phyloP scores from a whole-genome alignment of 352 stramenopile species.

The Pythium insidiosum region DNA sequence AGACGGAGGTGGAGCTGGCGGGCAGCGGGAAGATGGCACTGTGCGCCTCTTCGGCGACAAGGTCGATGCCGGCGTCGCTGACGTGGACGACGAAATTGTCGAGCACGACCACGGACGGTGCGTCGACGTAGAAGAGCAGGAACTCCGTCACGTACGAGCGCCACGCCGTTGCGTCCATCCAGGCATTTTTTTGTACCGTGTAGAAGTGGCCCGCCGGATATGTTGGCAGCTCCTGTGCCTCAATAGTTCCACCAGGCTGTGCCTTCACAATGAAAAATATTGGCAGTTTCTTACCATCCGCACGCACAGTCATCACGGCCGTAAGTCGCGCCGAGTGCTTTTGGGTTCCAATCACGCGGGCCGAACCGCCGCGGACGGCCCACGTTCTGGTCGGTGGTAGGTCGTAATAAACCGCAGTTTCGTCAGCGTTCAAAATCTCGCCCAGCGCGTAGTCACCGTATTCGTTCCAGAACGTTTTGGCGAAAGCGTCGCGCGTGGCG shows the following conservation, averaged over 20 bases:
- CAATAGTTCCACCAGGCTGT: constrained; percentile 6
- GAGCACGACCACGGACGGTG: constrained; percentile 5
- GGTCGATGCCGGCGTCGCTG: too few species aligned
- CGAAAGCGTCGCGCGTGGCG: neutral
- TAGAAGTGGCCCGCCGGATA: constrained; percentile 12
- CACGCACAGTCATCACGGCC: constrained; percentile 8
- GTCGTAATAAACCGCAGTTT: constrained; percentile 14
- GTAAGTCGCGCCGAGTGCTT: constrained; percentile 14
- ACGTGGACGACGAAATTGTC: too few species aligned
- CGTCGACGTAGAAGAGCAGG: constrained; percentile 2
- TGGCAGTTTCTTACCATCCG: constrained; percentile 14
- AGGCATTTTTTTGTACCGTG: constrained; percentile 16
- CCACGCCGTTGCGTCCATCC: constrained; percentile 12
- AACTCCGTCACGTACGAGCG: constrained; percentile 1
- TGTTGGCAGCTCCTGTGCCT: constrained; percentile 4
- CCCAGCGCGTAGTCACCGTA: neutral
- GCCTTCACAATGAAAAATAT: constrained; percentile 15
- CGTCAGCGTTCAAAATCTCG: constrained; percentile 14
- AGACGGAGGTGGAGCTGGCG: too few species aligned
- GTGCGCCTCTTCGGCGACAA: too few species aligned
- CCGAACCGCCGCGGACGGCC: constrained; percentile 5
- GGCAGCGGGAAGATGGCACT: too few species aligned
- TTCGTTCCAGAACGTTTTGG: neutral
- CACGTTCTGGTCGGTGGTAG: constrained; percentile 6
- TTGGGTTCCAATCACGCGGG: constrained; percentile 1